A percentile compares a stretch with the other conserved stretches of the same genome.
Conservation (phyloP, 2,329 filamentous ascomycete genomes). For the Fusarium sp. region DNA sequence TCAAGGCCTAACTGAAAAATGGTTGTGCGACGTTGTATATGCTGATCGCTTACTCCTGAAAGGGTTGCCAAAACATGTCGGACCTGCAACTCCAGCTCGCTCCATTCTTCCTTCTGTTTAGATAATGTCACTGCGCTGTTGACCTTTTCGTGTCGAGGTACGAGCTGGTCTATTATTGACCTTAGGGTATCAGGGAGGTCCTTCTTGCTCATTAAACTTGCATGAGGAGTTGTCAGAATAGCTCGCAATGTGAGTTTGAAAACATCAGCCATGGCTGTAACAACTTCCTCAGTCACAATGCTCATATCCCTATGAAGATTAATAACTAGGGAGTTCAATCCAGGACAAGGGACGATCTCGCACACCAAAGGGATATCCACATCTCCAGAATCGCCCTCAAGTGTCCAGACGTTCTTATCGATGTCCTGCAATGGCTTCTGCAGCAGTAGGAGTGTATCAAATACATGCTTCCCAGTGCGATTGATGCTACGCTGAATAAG, state of each 20-base stretch:
- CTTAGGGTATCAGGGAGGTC: slow-evolving; percentile 42
- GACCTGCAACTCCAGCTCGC: slow-evolving; percentile 63
- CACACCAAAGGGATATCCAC: slow-evolving; percentile 85
- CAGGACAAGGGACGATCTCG: slow-evolving; percentile 73
- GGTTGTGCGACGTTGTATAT: slow-evolving; percentile 72
- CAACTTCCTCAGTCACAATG: slow-evolving; percentile 48
- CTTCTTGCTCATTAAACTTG: slow-evolving; percentile 30
- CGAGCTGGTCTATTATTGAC: slow-evolving; percentile 38
- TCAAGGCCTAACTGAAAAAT: slow-evolving; percentile 92
- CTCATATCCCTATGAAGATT: slow-evolving; percentile 72
- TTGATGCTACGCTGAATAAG: slow-evolving; percentile 70
- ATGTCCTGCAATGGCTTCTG: slow-evolving; percentile 74
- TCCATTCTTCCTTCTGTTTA: slow-evolving; percentile 58
- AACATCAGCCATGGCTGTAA: slow-evolving; percentile 46
- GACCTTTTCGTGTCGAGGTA: slow-evolving; percentile 34
- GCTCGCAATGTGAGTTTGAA: slow-evolving; percentile 50
- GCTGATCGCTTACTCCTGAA: slow-evolving; percentile 61
- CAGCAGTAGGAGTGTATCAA: slow-evolving; percentile 84
- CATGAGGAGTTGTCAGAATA: slow-evolving; percentile 48
- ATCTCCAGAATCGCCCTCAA: slow-evolving; percentile 67
- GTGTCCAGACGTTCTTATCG: slow-evolving; percentile 66
- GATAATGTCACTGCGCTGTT: slow-evolving; percentile 28
- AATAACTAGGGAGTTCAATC: slow-evolving; percentile 66
- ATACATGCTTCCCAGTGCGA: slow-evolving; percentile 67
- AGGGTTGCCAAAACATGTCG: slow-evolving; percentile 69